phyloP scores from a whole-genome alignment of 805 yeast species.

The Komagataella populi region DNA sequence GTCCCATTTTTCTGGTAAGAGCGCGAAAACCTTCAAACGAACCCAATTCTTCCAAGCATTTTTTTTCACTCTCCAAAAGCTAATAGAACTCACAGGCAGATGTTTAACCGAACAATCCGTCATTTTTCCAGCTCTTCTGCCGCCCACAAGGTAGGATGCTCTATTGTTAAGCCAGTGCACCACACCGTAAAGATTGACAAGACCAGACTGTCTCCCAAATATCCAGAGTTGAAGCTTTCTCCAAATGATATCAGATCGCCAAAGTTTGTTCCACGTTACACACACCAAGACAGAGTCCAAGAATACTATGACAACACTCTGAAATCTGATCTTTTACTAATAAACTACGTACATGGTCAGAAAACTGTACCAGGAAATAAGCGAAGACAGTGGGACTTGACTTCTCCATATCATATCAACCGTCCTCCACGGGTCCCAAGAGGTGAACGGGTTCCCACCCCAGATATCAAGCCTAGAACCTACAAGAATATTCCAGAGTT shows the following conservation, averaged over 20 bases:
- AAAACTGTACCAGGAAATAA: conserved; percentile 46
- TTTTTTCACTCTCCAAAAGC: not conserved
- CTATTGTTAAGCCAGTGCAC: conserved; percentile 84
- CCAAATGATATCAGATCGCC: conserved; percentile 73
- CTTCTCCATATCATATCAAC: conserved; percentile 80
- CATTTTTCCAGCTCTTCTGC: conserved; percentile 19
- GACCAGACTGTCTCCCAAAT: conserved; percentile 59
- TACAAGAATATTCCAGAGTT: conserved; percentile 62
- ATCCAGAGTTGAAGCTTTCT: conserved; percentile 50
- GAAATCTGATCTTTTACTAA: conserved; percentile 64
- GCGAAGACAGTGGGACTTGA: conserved; percentile 72
- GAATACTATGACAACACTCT: conserved; percentile 70
- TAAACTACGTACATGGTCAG: conserved; percentile 60
- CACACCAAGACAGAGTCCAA: conserved; percentile 66
- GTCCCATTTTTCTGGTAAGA: not conserved
- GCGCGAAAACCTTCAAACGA: not conserved
- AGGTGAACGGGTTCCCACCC: conserved; percentile 64
- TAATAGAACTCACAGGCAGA: not conserved
- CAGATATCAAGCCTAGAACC: conserved; percentile 57
- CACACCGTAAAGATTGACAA: conserved; percentile 73
- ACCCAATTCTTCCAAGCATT: not conserved
- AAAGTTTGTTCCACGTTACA: conserved; percentile 57
- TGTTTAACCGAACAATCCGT: conserved; percentile 6
- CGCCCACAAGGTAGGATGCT: conserved; percentile 38
- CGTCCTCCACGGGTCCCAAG: conserved; percentile 66